Percentiles rank a stretch among this genome's conserved stretches.
Evolutionary conservation across 1,139 yeast species (phyloP).

Genomic region (Sugiyamaella grinbergsii): DNA sequence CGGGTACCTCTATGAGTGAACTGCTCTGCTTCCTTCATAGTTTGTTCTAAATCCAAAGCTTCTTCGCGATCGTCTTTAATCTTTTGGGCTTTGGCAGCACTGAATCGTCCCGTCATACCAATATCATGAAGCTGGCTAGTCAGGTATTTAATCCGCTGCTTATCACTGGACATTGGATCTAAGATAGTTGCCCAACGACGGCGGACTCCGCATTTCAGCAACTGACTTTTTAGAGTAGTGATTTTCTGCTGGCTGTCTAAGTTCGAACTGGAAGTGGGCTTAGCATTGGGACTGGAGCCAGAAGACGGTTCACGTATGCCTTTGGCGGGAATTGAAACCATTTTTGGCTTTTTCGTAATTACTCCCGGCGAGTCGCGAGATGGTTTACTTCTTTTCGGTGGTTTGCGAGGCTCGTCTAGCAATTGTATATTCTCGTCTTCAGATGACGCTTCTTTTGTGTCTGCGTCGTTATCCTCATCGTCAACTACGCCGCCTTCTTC

Average conservation of each 20-base stretch:
- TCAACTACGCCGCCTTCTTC: not conserved
- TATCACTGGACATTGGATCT: slow-evolving; percentile 30
- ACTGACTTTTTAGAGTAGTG: slow-evolving; percentile 32
- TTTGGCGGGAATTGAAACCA: not conserved
- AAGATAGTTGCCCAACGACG: slow-evolving; percentile 34
- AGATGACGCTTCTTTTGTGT: slow-evolving; percentile 4
- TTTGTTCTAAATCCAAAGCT: slow-evolving; percentile 41
- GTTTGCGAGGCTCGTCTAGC: slow-evolving; percentile 11
- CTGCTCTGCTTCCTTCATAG: slow-evolving; percentile 28
- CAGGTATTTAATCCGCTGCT: slow-evolving; percentile 30
- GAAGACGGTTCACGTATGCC: not conserved
- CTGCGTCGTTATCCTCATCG: not conserved
- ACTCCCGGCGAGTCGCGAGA: slow-evolving; percentile 4
- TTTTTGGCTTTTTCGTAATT: slow-evolving; percentile 13
- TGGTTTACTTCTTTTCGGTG: not conserved
- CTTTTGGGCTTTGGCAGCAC: slow-evolving; percentile 40
- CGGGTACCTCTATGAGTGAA: slow-evolving; percentile 18
- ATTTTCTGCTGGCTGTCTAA: slow-evolving; percentile 27
- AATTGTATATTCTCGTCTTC: slow-evolving; percentile 16
- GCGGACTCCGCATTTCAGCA: slow-evolving; percentile 37
- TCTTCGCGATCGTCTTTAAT: slow-evolving; percentile 45
- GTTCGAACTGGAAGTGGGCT: slow-evolving; percentile 18
- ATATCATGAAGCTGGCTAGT: slow-evolving; percentile 30
- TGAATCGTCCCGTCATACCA: slow-evolving; percentile 39
- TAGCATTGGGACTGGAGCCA: slow-evolving; percentile 17